Conservation (phyloP, 768 basidiomycete species). For the Auricularia heimuer region DNA sequence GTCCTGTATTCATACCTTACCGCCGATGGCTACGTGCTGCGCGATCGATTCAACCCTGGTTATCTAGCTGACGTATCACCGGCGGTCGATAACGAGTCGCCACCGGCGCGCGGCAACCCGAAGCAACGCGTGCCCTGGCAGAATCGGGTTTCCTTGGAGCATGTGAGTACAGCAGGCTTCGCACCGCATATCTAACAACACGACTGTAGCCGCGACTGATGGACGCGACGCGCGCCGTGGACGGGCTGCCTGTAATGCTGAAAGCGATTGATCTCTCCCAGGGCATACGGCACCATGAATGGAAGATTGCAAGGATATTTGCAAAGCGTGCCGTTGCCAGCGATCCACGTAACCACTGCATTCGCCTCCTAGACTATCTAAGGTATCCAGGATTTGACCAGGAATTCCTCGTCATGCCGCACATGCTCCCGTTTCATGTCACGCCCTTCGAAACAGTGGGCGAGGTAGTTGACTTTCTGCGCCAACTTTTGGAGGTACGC, state of each 20-base stretch:
- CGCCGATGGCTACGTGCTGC: no score
- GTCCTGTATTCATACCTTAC: no score
- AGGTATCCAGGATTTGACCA: constrained; percentile 10
- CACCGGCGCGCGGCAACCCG: no score
- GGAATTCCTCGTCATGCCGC: constrained; percentile 25
- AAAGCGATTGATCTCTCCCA: not conserved
- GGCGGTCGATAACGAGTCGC: no score
- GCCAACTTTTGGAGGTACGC: constrained; percentile 24
- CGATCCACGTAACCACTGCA: constrained; percentile 22
- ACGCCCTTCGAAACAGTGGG: constrained; percentile 25
- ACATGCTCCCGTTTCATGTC: constrained; percentile 28
- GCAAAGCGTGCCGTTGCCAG: constrained; percentile 11
- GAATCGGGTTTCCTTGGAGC: no score
- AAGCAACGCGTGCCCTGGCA: no score
- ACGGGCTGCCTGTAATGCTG: not conserved
- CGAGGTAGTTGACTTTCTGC: constrained; percentile 21
- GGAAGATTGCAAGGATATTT: constrained; percentile 13
- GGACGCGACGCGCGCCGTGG: not conserved
- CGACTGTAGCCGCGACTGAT: not conserved
- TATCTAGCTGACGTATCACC: no score
- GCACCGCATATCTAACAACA: no score
- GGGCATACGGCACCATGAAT: constrained; percentile 6
- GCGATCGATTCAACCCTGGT: no score
- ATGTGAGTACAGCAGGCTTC: no score
- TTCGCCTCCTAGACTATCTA: constrained; percentile 20